Evolutionary conservation across 1,284 basidiomycete species (phyloP), one percentile per base, ranked within the genome.

Genomic region (Termitomyces sp.): DNA sequence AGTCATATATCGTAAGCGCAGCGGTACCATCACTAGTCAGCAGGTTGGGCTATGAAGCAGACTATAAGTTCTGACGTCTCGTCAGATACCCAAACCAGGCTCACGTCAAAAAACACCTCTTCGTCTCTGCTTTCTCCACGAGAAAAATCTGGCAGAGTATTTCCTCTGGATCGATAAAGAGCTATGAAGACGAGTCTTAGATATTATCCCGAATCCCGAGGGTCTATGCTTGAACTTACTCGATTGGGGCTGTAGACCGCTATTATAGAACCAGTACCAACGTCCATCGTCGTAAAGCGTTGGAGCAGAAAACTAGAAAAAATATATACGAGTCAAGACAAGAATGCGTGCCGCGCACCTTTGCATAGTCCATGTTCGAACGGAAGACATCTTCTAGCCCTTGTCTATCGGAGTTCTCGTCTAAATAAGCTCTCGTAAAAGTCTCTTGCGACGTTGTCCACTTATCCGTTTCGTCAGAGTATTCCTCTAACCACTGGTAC

Each of bases 211-310:
- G 21, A 31, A n/a, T 34, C 26, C 21, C 8, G 21, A 31, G n/a
- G 10, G 12, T 48, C 42, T 34, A 42, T 13, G 41, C 42, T 17
- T 48, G 33, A 34, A 68, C 73, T 50, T 54, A 84, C 83, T 78
- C 41, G 76, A 72, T 65, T 88, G 85, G 13, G 82, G 75, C 62
- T 88, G 83, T 38, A 90, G 73, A 13, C 88, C 88, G 52, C 79
- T 82, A 68, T 90, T 90, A 64, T 85, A 80, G 57, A 77, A 80
- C 86, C 88, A 89, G 63, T 92, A 92, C 83, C 88, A 92, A 47
- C 78, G 79, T 6, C 76, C 79, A 63, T 91, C 87, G 12, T 82
- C 72, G 58, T 81, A 80, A 44, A 86, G 67, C 19, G 69, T 67
- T 0, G 89, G 90, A 0, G 81, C 70, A 41, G 77, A 78, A 64